Evolutionary conservation across 805 yeast genomes (phyloP), one percentile per base, ranked within the genome.

Genomic region (Metschnikowia cubensis): DNA sequence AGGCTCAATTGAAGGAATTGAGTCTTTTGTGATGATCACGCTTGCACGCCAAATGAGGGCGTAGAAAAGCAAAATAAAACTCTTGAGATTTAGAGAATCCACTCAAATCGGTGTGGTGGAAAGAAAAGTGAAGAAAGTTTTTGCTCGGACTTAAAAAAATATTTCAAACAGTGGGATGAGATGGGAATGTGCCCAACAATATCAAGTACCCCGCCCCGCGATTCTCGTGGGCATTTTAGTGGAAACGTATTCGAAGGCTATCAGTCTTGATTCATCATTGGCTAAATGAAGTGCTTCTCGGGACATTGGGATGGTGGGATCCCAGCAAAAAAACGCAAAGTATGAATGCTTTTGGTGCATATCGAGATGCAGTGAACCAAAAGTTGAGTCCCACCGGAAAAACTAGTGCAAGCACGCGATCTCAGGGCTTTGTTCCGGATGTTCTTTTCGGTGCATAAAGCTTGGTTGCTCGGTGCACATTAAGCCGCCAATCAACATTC

Each of bases 1-100:
- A 52, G 44, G 57, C 53, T 33, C 59, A 50, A 38, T 53, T 58
- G 31, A n/a, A 42, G 15, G 56, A 50, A 18, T 32, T 57, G 49
- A 22, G 46, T 8, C 15, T 43, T 15, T 35, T 43, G 40, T 43
- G 46, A 42, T 32, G 25, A 14, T 22, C 25, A 36, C 17, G 40
- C 18, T 34, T 34, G 35, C 29, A 25, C 29, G 4, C 29, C 29
- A 25, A 25, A 7, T 34, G 35, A 34, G 11, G 29, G 5, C 4
- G 29, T 25, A 25, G 11, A 4, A 10, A 25, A 10, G 29, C 11
- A 11, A 25, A 4, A 11, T 1, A 25, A 25, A 25, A 8, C 29
- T 25, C 29, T 10, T 25, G 29, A 25, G 29, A 25, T 25, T 25
- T 10, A 4, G 8, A 25, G 11, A 25, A 10, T 10, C 11, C 29